Base-by-base conservation (phyloP, 192 early-diverging fungal genomes). In the Backusella tuberculispora region DNA sequence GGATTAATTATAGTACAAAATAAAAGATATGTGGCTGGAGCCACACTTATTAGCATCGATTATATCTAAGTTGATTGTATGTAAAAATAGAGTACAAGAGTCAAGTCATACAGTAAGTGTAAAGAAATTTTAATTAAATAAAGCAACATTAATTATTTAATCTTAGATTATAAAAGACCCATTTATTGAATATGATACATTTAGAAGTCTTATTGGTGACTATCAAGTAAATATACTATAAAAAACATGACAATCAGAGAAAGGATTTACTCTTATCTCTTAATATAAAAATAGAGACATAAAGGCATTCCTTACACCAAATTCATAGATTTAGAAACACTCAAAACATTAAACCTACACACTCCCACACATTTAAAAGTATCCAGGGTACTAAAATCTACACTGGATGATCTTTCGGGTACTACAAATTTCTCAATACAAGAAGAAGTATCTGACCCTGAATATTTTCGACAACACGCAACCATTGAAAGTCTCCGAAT, bases 341-440 rank as follows among this genome's bases (percentile, higher is more conserved):
- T 72, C 66, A 73, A 73, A 74, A 80, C 40, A 71, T 72, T 74
- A 66, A 79, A 70, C 78, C 74, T 74, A 77, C 79, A 68, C 75
- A 80, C 44, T 67, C 74, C 56, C 5, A 78, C 81, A 12, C 80
- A 75, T 13, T 71, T 85, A 6, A 83, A 83, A 56, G 82, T 87
- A 29, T 82, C 79, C 45, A 84, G 82, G 34, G 85, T 80, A 1
- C 68, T 87, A 9, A 87, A 87, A 29, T 83, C 80, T 15, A 87
- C 83, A 46, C 73, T 87, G 10, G 85, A 87, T 24, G 85, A 87
- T 76, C 77, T 87, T 40, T 87, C 85, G 7, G 85, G 85, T 74
- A 60, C 48, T 29, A 63, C 40, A 47, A 75, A 77, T 10, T 60
- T 40, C 5, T 76, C 80, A 12, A 40, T 71, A 43, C 38, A 65